A percentile compares a stretch with the other conserved stretches of the same genome.
These are phyloP conservation scores for Chlamydomonas incerta DNA, from an alignment of 139 green algal species.

Conservation along the genomic window DNA sequence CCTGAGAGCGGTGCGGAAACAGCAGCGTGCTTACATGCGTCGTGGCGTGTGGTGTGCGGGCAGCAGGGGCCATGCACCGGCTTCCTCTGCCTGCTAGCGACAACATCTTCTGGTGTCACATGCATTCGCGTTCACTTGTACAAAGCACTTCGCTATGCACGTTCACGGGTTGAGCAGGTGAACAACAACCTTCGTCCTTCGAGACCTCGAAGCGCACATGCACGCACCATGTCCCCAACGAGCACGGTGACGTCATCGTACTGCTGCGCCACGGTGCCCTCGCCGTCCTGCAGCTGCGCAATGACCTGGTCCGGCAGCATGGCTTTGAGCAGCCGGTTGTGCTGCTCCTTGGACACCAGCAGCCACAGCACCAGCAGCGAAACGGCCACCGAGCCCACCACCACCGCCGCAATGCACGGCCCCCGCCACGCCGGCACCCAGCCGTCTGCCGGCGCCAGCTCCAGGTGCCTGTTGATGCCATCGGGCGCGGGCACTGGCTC, in stretches of 20 bases:
- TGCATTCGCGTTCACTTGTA: too few species aligned
- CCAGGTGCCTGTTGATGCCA: background rate
- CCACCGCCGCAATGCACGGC: slow-evolving; percentile 28
- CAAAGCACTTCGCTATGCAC: too few species aligned
- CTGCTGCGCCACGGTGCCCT: background rate
- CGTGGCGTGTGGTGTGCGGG: too few species aligned
- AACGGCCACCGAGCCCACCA: background rate
- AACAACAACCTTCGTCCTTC: too few species aligned
- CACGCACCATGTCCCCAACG: background rate
- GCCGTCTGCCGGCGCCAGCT: background rate
- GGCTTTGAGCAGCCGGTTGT: slow-evolving; percentile 19
- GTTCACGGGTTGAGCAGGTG: too few species aligned
- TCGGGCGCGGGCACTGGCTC: too few species aligned
- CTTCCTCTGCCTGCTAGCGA: too few species aligned
- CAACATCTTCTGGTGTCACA: too few species aligned
- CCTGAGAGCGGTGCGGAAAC: background rate
- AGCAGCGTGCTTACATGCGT: too few species aligned
- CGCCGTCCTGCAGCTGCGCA: slow-evolving; percentile 14
- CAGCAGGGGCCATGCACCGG: too few species aligned
- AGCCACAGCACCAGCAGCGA: slow-evolving; percentile 40
- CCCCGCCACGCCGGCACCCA: slow-evolving; percentile 20
- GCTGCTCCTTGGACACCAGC: background rate
- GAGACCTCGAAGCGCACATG: too few species aligned
- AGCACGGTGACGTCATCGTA: background rate
- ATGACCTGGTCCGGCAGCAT: slow-evolving; percentile 37